phyloP scores from a whole-genome alignment of 305 asterid species.

The Fraxinus velutina region DNA sequence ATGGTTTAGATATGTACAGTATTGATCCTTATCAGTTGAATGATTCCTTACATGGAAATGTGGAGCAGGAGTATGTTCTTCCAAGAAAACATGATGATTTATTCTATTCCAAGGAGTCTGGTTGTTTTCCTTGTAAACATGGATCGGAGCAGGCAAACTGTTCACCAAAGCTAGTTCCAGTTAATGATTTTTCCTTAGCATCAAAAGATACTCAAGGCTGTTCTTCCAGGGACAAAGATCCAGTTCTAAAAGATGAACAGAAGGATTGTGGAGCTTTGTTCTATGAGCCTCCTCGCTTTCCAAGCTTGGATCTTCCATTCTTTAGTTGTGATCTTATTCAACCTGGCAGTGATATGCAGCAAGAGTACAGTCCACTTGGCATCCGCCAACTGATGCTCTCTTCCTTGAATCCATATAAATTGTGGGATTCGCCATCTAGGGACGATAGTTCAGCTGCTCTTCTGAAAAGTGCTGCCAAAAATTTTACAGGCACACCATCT shows the following conservation, averaged over 20 bases:
- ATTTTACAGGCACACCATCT: conserved; percentile 80
- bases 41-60: conserved; percentile 37
- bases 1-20: conserved; percentile 36
- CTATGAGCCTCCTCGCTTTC: conserved; percentile 99
- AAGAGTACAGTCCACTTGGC: conserved; percentile 95
- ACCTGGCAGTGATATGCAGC: conserved; percentile 73
- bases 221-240: conserved; percentile 35
- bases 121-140: conserved; percentile 38
- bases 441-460: conserved; percentile 77
- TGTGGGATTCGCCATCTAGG: conserved; percentile 89
- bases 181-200: conserved; percentile 51
- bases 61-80: conserved; percentile 36
- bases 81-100: conserved; percentile 41
- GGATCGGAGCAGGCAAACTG: conserved; percentile 41
- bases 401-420: conserved; percentile 70
- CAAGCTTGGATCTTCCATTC: conserved; percentile 89
- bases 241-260: conserved; percentile 34
- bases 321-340: conserved; percentile 87
- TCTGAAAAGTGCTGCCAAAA: conserved; percentile 87
- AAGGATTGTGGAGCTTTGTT: conserved; percentile 63
- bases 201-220: conserved; percentile 37
- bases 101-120: conserved; percentile 38
- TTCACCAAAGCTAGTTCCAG: conserved; percentile 50
- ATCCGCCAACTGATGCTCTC: conserved; percentile 90
- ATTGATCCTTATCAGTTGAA: conserved; percentile 40